Evolutionary conservation across 1,284 basidiomycete genomes (phyloP), one percentile per base, ranked within the genome.

Genomic region (Stygiomarasmius scandens): DNA sequence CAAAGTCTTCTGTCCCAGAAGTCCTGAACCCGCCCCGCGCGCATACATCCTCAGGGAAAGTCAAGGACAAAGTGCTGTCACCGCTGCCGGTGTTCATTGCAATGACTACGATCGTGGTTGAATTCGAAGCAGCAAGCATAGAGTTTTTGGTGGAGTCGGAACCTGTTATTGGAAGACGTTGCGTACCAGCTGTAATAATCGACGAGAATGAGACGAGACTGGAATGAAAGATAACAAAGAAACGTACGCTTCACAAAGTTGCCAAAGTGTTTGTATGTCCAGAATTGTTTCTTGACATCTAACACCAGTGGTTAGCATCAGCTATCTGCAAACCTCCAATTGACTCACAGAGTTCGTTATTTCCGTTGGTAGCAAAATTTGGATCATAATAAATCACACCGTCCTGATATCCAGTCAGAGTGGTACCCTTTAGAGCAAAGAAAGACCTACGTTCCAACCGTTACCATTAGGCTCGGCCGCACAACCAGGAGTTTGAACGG

Each of bases 261-360:
- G 0, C 72, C 72, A 46, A 76, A 75, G 52, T 75, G 73, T 54
- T 76, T 76, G 61, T 71, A 74, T 3, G 72, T 67, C 71, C 71
- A 76, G 54, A 71, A 76, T 34, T 74, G 73, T 49, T 76, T 76
- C 29, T 65, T 73, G 48, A 76, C 56, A 46, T 75, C 74, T 75
- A 46, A 19, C 22, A 8, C 12, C 19, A 64, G 46, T 1, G 20
- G 25, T 11, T n/a, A 23, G 27, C 9, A 5, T 23, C 1, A 24
- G 27, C 6, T 14, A 16, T 25, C 24, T 24, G 16, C 8, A 4
- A 23, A 27, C 22, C 9, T 23, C 4, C 27, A n/a, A 16, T 19
- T 43, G 48, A 58, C 69, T 52, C 45, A 75, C 74, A 76, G 23
- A 75, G 68, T 10, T 66, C 64, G 60, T 65, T 70, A 57, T 76